Evolutionary conservation across 805 yeast genomes (phyloP).

Genomic region (Wickerhamiella alocasiicola): DNA sequence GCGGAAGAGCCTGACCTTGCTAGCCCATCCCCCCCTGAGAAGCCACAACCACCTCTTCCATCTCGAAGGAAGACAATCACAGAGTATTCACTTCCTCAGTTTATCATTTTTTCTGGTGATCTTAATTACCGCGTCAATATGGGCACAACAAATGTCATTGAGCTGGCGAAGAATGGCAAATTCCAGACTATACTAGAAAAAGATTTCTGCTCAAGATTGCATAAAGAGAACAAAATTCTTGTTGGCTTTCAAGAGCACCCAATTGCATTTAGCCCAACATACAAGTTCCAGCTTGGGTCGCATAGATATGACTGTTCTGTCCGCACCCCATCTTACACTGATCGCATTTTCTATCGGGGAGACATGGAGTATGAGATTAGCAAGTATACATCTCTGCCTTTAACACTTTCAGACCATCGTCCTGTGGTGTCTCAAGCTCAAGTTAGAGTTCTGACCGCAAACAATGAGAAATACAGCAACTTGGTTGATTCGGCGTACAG

Average conservation of each 20-base stretch:
- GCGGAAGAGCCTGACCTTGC: neutral
- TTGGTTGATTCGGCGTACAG: slow-evolving; percentile 31
- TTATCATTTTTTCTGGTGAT: slow-evolving; percentile 37
- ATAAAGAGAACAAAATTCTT: slow-evolving; percentile 28
- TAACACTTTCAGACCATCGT: slow-evolving; percentile 38
- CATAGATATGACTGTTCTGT: slow-evolving; percentile 16
- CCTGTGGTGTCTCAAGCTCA: slow-evolving; percentile 37
- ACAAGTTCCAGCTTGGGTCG: slow-evolving; percentile 31
- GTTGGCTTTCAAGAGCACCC: slow-evolving; percentile 37
- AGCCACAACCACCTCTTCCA: neutral
- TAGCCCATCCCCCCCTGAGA: neutral
- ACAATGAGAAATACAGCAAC: slow-evolving; percentile 28
- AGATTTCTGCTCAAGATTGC: slow-evolving; percentile 31
- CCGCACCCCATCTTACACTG: slow-evolving; percentile 49
- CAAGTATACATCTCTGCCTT: slow-evolving; percentile 3
- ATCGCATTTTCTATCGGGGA: slow-evolving; percentile 37
- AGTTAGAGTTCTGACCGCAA: slow-evolving; percentile 28
- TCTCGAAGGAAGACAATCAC: neutral
- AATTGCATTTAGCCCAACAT: slow-evolving; percentile 43
- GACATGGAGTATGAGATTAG: neutral
- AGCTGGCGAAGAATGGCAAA: slow-evolving; percentile 25
- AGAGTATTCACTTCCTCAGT: neutral
- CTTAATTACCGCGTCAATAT: slow-evolving; percentile 44
- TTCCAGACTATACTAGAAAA: slow-evolving; percentile 33
- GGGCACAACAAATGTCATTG: slow-evolving; percentile 24